Evolutionary conservation across 805 yeast genomes (phyloP), one percentile per base, ranked within the genome.

Genomic region (Cyberlindnera maritima): DNA sequence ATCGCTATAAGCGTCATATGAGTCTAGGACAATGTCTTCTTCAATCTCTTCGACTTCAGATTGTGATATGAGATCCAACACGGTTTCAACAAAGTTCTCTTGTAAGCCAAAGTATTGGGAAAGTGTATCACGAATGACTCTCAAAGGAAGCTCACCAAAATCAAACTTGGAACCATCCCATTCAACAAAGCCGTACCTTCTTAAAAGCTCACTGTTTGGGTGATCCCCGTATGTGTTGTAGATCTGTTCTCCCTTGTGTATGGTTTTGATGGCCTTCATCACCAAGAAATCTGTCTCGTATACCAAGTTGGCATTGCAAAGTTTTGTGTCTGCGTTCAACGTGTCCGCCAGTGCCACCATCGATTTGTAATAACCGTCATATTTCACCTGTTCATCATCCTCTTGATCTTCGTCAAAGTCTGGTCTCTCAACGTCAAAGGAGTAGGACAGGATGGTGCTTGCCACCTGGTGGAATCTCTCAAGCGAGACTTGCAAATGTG

Each of bases 261-360:
- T 91, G 4, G 68, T 64, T 46, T 76, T 77, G 9, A 78, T 78
- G 1, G 96, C 78, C 39, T 76, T 74, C 95, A 94, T 88, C n/a
- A 79, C 80, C 29, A 91, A 67, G 8, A 63, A 60, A 5, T 70
- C 76, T 1, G 65, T 54, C 26, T 70, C 75, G 53, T 74, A 80
- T 36, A 74, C 74, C 50, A 90, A 67, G 47, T 81, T 76, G 8
- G 97, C 96, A 63, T 92, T 92, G 57, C 81, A 81, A 15, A 76
- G 69, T 9, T 74, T 74, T 1, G 96, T 85, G 60, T 91, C 94
- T 1, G 97, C 88, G 61, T 94, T 92, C 49, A 94, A 68, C 19
- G 88, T 82, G 61, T 92, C 99, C 0, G 98, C 98, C 39, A 90
- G 69, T 0, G 98, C 96, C 3, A 91, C 89, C 96, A 94, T 85